Evolutionary conservation across 1,139 yeast species (phyloP).

Genomic region (Yamadazyma dushanensis): DNA sequence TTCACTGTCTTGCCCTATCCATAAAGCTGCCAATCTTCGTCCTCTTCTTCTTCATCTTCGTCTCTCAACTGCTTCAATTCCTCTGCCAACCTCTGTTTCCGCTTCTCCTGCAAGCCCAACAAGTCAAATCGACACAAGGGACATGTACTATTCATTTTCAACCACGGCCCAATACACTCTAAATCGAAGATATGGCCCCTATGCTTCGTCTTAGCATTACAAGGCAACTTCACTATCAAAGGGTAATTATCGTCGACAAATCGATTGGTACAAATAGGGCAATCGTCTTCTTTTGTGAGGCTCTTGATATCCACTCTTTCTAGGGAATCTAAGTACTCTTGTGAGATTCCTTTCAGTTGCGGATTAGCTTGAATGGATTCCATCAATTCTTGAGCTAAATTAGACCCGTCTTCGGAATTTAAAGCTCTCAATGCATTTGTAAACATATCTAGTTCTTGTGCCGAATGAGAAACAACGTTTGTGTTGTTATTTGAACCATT

Average conservation of each 20-base stretch:
- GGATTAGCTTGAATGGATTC: constrained; percentile 22
- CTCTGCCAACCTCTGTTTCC: constrained; percentile 42
- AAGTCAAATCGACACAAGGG: constrained; percentile 85
- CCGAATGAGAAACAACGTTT: background rate
- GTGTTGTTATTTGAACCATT: constrained; percentile 1
- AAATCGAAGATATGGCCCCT: constrained; percentile 74
- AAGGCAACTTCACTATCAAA: constrained; percentile 76
- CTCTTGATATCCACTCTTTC: constrained; percentile 62
- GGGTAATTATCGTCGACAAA: constrained; percentile 78
- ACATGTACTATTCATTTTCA: constrained; percentile 75
- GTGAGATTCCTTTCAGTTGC: constrained; percentile 56
- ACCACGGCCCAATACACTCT: constrained; percentile 92
- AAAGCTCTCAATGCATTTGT: constrained; percentile 33
- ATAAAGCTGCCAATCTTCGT: constrained; percentile 75
- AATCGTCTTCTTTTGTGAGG: constrained; percentile 55
- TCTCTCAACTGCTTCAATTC: constrained; percentile 46
- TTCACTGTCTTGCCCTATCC: too few relatives aligned
- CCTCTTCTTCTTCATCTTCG: constrained; percentile 67
- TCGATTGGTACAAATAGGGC: constrained; percentile 82
- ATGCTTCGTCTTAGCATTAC: constrained; percentile 37
- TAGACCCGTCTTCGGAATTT: constrained; percentile 33
- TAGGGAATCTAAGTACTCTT: constrained; percentile 69
- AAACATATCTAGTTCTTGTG: constrained; percentile 19
- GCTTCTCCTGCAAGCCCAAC: constrained; percentile 36
- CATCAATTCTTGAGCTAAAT: constrained; percentile 29